Conservation (phyloP, 805 yeast genomes). For the Ogataea wickerhamii region DNA sequence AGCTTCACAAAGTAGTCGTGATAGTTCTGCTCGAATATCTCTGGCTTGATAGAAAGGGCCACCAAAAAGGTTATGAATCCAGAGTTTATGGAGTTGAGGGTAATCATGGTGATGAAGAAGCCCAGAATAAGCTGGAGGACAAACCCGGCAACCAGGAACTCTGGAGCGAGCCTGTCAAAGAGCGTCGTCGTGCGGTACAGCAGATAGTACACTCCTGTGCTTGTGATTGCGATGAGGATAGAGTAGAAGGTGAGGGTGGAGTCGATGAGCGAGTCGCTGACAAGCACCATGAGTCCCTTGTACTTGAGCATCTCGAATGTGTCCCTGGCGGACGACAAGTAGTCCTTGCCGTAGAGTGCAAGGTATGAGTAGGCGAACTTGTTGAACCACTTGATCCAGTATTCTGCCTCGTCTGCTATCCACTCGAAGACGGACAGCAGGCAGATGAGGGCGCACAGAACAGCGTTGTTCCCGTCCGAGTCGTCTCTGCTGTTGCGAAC, state of each 20-base stretch:
- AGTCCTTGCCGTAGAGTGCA: slow-evolving; percentile 82
- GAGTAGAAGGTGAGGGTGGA: slow-evolving; percentile 78
- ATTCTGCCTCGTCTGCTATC: slow-evolving; percentile 39
- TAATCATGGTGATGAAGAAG: slow-evolving; percentile 67
- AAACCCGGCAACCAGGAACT: slow-evolving; percentile 27
- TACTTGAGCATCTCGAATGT: slow-evolving; percentile 74
- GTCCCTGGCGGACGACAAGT: slow-evolving; percentile 71
- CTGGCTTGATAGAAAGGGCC: slow-evolving; percentile 82
- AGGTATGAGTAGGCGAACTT: slow-evolving; percentile 86
- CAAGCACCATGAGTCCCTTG: slow-evolving; percentile 80
- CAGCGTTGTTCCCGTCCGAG: slow-evolving; percentile 46
- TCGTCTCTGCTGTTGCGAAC: slow-evolving; percentile 39
- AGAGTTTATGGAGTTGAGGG: slow-evolving; percentile 71
- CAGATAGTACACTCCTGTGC: slow-evolving; percentile 28
- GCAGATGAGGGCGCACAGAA: slow-evolving; percentile 46
- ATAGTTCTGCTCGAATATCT: slow-evolving; percentile 68
- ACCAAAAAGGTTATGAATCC: slow-evolving; percentile 84
- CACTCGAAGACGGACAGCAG: slow-evolving; percentile 64
- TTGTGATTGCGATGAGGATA: slow-evolving; percentile 52
- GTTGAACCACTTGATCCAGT: slow-evolving; percentile 71
- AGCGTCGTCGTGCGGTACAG: slow-evolving; percentile 12
- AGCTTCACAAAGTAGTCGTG: slow-evolving; percentile 44
- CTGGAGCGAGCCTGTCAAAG: slow-evolving; percentile 23
- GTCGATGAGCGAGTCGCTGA: slow-evolving; percentile 78
- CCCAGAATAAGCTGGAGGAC: slow-evolving; percentile 53